These are phyloP conservation scores for Debaryomyces fabryi DNA, from an alignment of 1,139 yeast species.

Conservation along the genomic window DNA sequence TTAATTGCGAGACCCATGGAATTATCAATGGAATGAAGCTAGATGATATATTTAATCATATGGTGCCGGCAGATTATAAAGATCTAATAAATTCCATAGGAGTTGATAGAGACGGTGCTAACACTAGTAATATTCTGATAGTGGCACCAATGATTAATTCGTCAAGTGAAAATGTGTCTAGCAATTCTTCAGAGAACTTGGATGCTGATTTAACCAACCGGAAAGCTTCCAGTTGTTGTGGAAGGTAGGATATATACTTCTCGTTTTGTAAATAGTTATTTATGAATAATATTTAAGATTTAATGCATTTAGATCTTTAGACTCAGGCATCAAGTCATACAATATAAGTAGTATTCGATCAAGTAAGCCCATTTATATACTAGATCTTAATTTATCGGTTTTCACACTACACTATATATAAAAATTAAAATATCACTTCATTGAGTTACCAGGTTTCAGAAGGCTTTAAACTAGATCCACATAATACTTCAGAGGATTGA, in stretches of 20 bases:
- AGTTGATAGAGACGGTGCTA: not conserved
- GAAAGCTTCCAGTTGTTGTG: not conserved
- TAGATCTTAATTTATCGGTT: not conserved
- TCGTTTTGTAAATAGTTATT: not conserved
- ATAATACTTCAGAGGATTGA: not conserved
- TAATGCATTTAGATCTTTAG: not conserved
- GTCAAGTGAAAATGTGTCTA: not conserved
- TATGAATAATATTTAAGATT: not conserved
- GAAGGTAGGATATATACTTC: not conserved
- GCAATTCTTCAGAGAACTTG: not conserved
- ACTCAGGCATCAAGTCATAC: too few relatives aligned
- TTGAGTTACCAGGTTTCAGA: not conserved
- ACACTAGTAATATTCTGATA: not conserved
- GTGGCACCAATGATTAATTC: not conserved
- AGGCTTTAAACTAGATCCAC: not conserved
- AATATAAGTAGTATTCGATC: not conserved
- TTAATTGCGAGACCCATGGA: conserved; percentile 58
- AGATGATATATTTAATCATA: conserved; percentile 35
- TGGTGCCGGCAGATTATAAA: conserved; percentile 2
- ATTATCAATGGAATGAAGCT: conserved; percentile 52
- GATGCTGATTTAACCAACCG: not conserved
- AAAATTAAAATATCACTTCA: conserved; percentile 1
- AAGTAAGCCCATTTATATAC: not conserved
- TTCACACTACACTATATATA: not conserved
- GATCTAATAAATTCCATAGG: conserved; percentile 2